A percentile compares a stretch with the other conserved stretches of the same genome.
phyloP scores from a whole-genome alignment of 192 early-diverging fungal genomes.

The Backusella macrospora region DNA sequence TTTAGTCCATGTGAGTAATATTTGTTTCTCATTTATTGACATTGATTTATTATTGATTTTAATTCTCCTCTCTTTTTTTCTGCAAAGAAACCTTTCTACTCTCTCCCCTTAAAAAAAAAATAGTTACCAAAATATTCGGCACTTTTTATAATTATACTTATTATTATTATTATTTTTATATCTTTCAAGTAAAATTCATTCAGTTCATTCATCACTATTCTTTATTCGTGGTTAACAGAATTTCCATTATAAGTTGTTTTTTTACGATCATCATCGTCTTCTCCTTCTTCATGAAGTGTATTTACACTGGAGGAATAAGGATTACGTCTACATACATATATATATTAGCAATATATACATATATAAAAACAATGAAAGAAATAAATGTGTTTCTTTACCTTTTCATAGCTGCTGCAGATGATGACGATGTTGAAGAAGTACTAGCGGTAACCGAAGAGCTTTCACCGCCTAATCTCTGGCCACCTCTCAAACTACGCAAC shows the following conservation, averaged over 20 bases:
- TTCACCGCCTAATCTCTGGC: slow-evolving; percentile 24
- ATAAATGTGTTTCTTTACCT: neutral
- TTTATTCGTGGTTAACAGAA: slow-evolving; percentile 42
- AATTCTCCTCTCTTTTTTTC: too few relatives aligned
- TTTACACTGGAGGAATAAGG: slow-evolving; percentile 10
- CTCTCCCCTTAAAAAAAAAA: too few relatives aligned
- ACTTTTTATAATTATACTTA: neutral
- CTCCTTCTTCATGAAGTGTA: slow-evolving; percentile 5
- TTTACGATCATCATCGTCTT: slow-evolving; percentile 9
- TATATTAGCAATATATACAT: neutral
- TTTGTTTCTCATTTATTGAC: neutral
- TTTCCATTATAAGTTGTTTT: slow-evolving; percentile 40
- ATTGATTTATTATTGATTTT: neutral
- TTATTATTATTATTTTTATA: neutral
- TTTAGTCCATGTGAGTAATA: neutral
- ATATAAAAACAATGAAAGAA: neutral
- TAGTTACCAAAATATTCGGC: neutral
- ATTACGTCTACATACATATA: neutral
- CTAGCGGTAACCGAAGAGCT: neutral
- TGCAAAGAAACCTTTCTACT: too few relatives aligned
- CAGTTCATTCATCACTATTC: neutral
- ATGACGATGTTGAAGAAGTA: neutral
- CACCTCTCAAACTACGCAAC: slow-evolving; percentile 5
- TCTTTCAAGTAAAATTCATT: too few relatives aligned
- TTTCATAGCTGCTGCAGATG: slow-evolving; percentile 6